Evolutionary conservation across 2,329 filamentous ascomycete genomes (phyloP), one percentile per base, ranked within the genome.

Genomic region (Colletotrichum cereale): DNA sequence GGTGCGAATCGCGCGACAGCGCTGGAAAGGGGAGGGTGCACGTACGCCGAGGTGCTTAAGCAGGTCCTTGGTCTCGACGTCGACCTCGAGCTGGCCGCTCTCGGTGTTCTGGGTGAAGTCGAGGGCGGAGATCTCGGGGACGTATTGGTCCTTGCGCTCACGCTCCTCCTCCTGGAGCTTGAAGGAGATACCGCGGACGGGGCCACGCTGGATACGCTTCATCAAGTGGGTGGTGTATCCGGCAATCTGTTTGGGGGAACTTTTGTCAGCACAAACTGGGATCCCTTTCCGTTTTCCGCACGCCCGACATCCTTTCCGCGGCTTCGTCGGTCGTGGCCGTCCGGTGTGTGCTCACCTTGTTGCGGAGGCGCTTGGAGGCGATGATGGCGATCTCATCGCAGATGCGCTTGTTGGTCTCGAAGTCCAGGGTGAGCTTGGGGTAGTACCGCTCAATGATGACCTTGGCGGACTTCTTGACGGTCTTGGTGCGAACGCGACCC

Each of bases 81-180:
- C 96, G 82, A 97, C 93, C 80, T 98, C 96, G 80, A 99, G 90
- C 86, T 95, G 92, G 82, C 96, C 96, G 83, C 88, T 92, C 89
- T 98, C 96, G 84, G 90, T 91, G 88, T 93, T 94, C 90, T 97
- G 94, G 82, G 92, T 91, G 89, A 98, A 97, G 90, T 99, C 96
- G 84, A 99, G 93, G 83, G 96, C 96, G 74, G 97, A 99, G 80
- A 99, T 90, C 88, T 99, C 96, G 82, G 96, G 96, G 77, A 99
- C 96, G 89, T 98, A 99, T 90, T 99, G 96, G 90, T 99, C 96
- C 93, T 99, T 99, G 85, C 96, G 93, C 89, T 99, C 96, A 91
- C 96, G 94, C 92, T 99, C 96, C 90, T 99, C 96, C 90, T 99
- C 96, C 89, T 99, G 96, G 74, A 99, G 94, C 92, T 99, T 99